Base-by-base conservation (phyloP, 768 basidiomycete species). In the Russula griseocarnosa region DNA sequence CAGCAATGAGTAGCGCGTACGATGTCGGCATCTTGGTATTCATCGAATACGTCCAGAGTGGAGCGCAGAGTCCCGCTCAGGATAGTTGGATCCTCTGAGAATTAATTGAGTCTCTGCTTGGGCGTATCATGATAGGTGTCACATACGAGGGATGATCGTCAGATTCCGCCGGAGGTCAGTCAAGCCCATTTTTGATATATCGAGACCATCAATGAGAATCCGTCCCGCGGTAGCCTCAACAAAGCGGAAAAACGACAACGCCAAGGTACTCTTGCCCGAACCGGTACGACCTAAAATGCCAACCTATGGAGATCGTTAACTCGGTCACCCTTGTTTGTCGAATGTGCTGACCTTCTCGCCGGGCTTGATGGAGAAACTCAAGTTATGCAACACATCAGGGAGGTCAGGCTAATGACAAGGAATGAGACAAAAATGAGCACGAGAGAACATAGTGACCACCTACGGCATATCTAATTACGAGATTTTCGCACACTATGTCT, bases 161-260 rank as follows among this genome's bases (percentile, higher is more conserved):
- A 93, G 76, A 47, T 80, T 82, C 60, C 84, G 86, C 26, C 94
- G 83, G 42, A 97, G 79, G 71, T 94, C 91, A 0, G 88, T 88
- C 40, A 95, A 76, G 22, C 92, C 93, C 59, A 94, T 83, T 60
- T 80, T 79, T 32, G 90, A 79, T 63, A 92, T 92, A 68, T 94
- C 88, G 13, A 91, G 54, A n/a, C 79, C 88, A 71, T 94, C 93
- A 42, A 95, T 79, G 5, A 83, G 50, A 58, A 94, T 93, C 8
- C 78, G 78, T 7, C 92, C 92, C 69, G 86, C 79, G 0, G 84
- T 85, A 1, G 92, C 86, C 71, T 95, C 92, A n/a, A 95, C 91
- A 71, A 93, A 91, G 26, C 90, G 83, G 83, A 95, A 93, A 76
- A 94, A 90, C 9, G 88, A 88, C 14, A 94, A 77, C 0, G 91